These are phyloP conservation scores for Coemansia sp. DNA, from an alignment of 192 early-diverging fungal species.

Conservation along the genomic window DNA sequence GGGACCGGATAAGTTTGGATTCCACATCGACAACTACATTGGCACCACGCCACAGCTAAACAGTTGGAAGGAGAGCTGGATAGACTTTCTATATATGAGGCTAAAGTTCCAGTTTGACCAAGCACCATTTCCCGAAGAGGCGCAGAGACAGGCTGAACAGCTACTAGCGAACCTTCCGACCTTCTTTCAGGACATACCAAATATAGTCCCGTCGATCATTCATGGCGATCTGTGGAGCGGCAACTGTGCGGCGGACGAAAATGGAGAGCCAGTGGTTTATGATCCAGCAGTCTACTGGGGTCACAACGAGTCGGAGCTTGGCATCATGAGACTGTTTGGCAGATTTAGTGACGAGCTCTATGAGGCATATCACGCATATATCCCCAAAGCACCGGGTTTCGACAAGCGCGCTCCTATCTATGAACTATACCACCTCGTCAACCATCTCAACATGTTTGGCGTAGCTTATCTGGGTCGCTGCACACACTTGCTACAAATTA, in stretches of 20 bases:
- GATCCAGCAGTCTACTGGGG: slow-evolving; percentile 47
- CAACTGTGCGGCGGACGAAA: slow-evolving; percentile 25
- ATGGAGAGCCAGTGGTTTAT: slow-evolving; percentile 32
- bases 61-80: slow-evolving; percentile 33
- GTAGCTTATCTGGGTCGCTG: slow-evolving; percentile 19
- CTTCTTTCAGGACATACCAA: slow-evolving; percentile 23
- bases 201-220: slow-evolving; percentile 30
- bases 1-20: slow-evolving; percentile 32
- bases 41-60: slow-evolving; percentile 40
- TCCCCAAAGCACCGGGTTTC: slow-evolving; percentile 32
- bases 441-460: slow-evolving; percentile 51
- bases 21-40: slow-evolving; percentile 35
- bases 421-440: slow-evolving; percentile 43
- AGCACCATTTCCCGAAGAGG: slow-evolving; percentile 8
- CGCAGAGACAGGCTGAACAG: background rate
- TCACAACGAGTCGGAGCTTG: slow-evolving; percentile 44
- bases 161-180: slow-evolving; percentile 24
- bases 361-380: slow-evolving; percentile 29
- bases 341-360: slow-evolving; percentile 20
- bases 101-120: slow-evolving; percentile 31
- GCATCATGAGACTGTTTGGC: slow-evolving; percentile 47
- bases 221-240: slow-evolving; percentile 45
- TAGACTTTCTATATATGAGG: slow-evolving; percentile 28
- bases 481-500: slow-evolving; percentile 18
- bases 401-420: slow-evolving; percentile 28